Percentiles rank a stretch among this genome's conserved stretches.
Conservation (phyloP, 805 yeast species). For the Candida glaebosa region DNA sequence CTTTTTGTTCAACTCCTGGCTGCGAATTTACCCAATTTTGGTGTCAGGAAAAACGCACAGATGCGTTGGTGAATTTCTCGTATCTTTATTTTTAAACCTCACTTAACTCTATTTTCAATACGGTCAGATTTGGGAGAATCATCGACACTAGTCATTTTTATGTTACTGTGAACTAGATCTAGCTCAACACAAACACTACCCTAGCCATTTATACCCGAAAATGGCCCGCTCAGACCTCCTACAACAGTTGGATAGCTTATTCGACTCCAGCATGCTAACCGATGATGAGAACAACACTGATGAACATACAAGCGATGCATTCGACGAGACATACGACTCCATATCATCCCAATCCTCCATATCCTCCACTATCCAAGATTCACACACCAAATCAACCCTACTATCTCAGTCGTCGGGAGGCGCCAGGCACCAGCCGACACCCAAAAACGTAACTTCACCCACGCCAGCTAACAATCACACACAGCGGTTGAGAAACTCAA, state of each 20-base stretch:
- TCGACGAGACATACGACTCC: background rate
- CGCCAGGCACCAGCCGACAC: background rate
- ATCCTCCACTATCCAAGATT: conserved; percentile 1
- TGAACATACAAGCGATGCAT: background rate
- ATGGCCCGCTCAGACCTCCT: background rate
- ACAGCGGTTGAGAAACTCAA: background rate
- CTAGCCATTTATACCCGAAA: no score
- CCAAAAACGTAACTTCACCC: background rate
- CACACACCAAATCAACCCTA: background rate
- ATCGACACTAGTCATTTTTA: background rate
- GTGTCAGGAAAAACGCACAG: background rate
- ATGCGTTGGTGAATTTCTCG: no score
- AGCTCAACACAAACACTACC: background rate
- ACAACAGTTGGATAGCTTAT: background rate
- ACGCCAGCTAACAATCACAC: background rate
- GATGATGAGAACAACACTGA: conserved; percentile 3
- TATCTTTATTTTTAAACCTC: no score
- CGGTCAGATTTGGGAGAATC: background rate
- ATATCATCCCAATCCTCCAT: conserved; percentile 3
- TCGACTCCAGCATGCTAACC: background rate
- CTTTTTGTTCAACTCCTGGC: background rate
- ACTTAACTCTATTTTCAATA: no score
- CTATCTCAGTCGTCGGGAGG: background rate
- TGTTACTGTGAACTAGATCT: background rate
- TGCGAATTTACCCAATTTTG: background rate